A percentile compares a stretch with the other conserved stretches of the same genome.
Evolutionary conservation across 495 filamentous ascomycete species (phyloP).

Genomic region (Neurospora tetraspora): DNA sequence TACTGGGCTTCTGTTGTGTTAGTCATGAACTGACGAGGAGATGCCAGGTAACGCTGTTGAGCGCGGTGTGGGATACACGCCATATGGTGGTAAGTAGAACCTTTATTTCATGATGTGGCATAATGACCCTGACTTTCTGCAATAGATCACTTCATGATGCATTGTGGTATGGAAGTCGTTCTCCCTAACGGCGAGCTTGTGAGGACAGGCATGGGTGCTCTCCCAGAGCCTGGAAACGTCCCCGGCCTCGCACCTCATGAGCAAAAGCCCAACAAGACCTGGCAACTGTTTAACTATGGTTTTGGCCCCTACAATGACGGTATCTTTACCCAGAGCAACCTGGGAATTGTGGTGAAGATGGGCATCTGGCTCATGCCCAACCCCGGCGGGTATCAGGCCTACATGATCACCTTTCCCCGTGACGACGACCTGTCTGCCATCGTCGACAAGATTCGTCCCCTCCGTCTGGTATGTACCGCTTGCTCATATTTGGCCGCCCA

Average conservation of each 20-base stretch:
- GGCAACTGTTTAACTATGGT: conserved; percentile 44
- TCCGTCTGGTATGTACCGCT: conserved; percentile 9
- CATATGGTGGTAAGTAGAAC: conserved; percentile 8
- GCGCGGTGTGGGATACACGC: conserved; percentile 48
- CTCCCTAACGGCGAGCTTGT: conserved; percentile 45
- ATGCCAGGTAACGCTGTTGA: conserved; percentile 40
- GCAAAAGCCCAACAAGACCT: conserved; percentile 24
- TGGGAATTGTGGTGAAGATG: conserved; percentile 52
- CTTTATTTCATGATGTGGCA: neutral
- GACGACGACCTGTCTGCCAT: conserved; percentile 41
- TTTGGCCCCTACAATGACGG: conserved; percentile 49
- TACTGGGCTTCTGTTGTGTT: neutral
- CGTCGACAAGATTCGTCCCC: conserved; percentile 43
- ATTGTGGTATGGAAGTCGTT: conserved; percentile 48
- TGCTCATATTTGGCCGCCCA: conserved; percentile 28
- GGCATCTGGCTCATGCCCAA: conserved; percentile 46
- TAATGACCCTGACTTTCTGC: neutral
- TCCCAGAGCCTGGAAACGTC: conserved; percentile 20
- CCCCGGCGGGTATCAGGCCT: conserved; percentile 38
- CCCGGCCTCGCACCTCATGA: conserved; percentile 26
- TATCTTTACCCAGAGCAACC: conserved; percentile 47
- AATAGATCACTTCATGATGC: conserved; percentile 43
- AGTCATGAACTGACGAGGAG: neutral
- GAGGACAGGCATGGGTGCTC: conserved; percentile 50
- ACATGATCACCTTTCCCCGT: conserved; percentile 42